Base-by-base conservation (phyloP, 768 basidiomycete species). In the Myochromella boudieri region DNA sequence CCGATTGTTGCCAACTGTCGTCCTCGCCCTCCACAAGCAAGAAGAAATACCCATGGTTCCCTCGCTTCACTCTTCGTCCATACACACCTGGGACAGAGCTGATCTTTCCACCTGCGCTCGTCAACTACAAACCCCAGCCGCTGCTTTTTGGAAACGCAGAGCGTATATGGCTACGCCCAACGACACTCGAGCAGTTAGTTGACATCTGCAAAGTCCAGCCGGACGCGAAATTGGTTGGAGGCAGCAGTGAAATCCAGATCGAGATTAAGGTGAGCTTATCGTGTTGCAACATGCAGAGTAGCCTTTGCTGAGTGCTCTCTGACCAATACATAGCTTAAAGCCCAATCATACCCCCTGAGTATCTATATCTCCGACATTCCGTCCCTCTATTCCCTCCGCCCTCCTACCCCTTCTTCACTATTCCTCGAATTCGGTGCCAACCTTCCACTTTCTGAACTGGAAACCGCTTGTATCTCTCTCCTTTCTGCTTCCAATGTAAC, bases 1-100 rank as follows among this genome's bases (percentile, higher is more conserved):
- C 48, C 11, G 53, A 54, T n/a, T 54, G 53, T 42, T 54, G 53
- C 38, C 53, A 47, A 37, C 45, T 54, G n/a, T 32, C 48, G 26
- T 37, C 46, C 9, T 39, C 32, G 9, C 29, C 45, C 18, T 44
- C 46, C 18, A 33, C 37, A 10, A 40, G 31, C 28, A n/a, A 26
- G 9, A 46, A 46, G 22, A 44, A 44, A 17, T 24, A 54, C 2
- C 53, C 53, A 0, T 50, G 46, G 45, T 54, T 54, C 38, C 53
- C 53, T 21, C 53, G 53, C 27, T 54, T 54, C 28, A 50, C 48
- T 8, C 50, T 54, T 28, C 48, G 48, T 15, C 43, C 53, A 18
- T 54, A 54, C 33, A 50, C 40, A 20, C 53, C 53, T 12, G 41
- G 46, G 5, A 47, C 53, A 6, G 53, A 54, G 22, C 48, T 54